Evolutionary conservation across 2,329 filamentous ascomycete genomes (phyloP), one percentile per base, ranked within the genome.

Genomic region (Aspergillus ustus): DNA sequence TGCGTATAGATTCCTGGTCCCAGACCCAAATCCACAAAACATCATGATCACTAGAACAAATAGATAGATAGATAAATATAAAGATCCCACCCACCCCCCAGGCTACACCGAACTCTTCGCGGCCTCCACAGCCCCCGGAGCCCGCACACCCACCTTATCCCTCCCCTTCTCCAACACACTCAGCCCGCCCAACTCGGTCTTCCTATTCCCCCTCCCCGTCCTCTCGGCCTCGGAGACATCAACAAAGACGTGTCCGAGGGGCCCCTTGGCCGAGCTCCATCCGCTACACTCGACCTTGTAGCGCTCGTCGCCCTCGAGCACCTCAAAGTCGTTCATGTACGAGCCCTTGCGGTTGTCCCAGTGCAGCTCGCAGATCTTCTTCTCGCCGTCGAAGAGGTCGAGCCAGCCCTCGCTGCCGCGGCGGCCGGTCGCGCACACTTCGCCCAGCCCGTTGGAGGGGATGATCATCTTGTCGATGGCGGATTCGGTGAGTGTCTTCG

Each of bases 391-490:
- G 63, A 73, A 74, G 22, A 74, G 61, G 57, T 74, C 72, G 44
- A 74, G 63, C 29, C 72, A 70, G 37, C 72, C 72, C 50, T 74
- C 72, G 49, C 71, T 73, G 54, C 72, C 72, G n/a, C 72, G 68
- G 31, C 72, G 70, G 53, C 72, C 66, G 4, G 66, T 66, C 31
- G 72, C 72, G 37, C 68, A 69, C 58, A 74, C 69, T 57, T 74
- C 72, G 46, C 72, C 72, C 46, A 74, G 58, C 13, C 72, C 72
- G 49, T 70, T 61, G 31, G 68, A 56, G 2, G 67, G 62, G 63
- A 74, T 74, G 45, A 59, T 59, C 57, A 74, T 66, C 25, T 72
- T 65, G 65, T 74, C 72, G 56, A 74, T 66, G 46, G 71, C 67
- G 13, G 72, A 69, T 60, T 74, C 72, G 31, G 67, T 68, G 55